Evolutionary conservation across 139 green algal species (phyloP).

Genomic region (Chlorella sorokiniana): DNA sequence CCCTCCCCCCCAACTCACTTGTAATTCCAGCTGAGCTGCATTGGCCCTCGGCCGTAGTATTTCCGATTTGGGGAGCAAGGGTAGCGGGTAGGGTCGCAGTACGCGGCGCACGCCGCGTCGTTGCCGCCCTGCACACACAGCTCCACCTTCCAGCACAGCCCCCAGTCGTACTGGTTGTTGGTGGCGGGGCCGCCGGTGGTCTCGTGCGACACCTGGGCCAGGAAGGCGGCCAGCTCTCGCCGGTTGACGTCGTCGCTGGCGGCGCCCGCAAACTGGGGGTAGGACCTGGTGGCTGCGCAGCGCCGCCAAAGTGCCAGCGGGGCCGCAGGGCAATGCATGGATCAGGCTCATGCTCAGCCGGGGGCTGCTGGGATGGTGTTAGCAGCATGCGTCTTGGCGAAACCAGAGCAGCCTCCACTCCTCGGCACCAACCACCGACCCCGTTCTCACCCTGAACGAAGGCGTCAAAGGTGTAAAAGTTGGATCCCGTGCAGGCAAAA

Average conservation of each 20-base stretch:
- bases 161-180: background rate
- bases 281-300: constrained; percentile 1
- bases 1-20: background rate
- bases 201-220: constrained; percentile 39
- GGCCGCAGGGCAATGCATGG: too few species aligned
- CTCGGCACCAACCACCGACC: background rate
- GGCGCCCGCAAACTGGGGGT: constrained; percentile 22
- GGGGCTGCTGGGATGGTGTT: background rate
- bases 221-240: constrained; percentile 37
- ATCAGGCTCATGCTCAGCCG: background rate
- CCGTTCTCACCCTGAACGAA: constrained; percentile 27
- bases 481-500: background rate
- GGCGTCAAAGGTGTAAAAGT: constrained; percentile 35
- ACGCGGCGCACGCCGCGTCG: background rate
- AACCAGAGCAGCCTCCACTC: background rate
- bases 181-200: constrained; percentile 14
- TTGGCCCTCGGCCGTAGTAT: constrained; percentile 37
- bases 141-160: constrained; percentile 11
- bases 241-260: constrained; percentile 10
- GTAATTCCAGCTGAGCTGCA: constrained; percentile 33
- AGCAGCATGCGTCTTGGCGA: too few species aligned
- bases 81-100: background rate
- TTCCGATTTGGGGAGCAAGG: constrained; percentile 7
- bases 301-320: background rate
- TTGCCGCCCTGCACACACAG: background rate